Percentiles rank a stretch among this genome's conserved stretches.
phyloP scores from a whole-genome alignment of 2,329 filamentous ascomycete species.

The Colletotrichum cordylinicola region DNA sequence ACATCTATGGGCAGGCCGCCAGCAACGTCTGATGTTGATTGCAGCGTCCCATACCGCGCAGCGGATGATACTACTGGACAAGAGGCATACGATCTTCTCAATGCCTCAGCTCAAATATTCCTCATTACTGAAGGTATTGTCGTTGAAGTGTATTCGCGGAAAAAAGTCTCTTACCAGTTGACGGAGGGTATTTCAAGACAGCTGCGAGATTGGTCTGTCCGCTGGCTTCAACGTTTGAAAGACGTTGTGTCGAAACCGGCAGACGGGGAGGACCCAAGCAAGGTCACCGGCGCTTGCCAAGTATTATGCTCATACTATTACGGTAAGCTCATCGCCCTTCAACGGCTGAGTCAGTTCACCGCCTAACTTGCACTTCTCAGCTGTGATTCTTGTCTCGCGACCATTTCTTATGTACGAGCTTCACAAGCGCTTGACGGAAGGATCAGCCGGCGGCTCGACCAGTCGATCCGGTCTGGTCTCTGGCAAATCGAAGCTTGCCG shows the following conservation, averaged over 20 bases:
- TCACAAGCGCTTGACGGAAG: constrained; percentile 48
- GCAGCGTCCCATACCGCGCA: constrained; percentile 54
- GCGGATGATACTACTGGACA: constrained; percentile 34
- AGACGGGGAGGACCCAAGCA: constrained; percentile 29
- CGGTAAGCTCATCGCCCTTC: not conserved
- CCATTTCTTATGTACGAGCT: constrained; percentile 64
- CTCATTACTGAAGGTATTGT: constrained; percentile 57
- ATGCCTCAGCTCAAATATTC: constrained; percentile 59
- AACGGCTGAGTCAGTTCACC: no score
- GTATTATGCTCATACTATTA: constrained; percentile 61
- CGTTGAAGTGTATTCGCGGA: constrained; percentile 56
- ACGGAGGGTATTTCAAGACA: constrained; percentile 60
- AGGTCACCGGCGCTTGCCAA: constrained; percentile 54
- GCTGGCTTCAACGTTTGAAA: constrained; percentile 53
- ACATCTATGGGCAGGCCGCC: constrained; percentile 61
- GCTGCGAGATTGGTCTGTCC: constrained; percentile 55
- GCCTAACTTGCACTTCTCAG: constrained; percentile 21
- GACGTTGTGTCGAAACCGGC: constrained; percentile 34
- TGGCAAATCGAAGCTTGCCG: constrained; percentile 55
- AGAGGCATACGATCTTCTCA: constrained; percentile 51
- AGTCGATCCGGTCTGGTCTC: constrained; percentile 31
- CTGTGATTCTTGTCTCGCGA: constrained; percentile 61
- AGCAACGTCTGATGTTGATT: constrained; percentile 58
- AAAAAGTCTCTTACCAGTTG: constrained; percentile 57
- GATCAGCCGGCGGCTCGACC: not conserved